A percentile compares a stretch with the other conserved stretches of the same genome.
phyloP scores from a whole-genome alignment of 1,139 yeast genomes.

The Kodamaea suecica region DNA sequence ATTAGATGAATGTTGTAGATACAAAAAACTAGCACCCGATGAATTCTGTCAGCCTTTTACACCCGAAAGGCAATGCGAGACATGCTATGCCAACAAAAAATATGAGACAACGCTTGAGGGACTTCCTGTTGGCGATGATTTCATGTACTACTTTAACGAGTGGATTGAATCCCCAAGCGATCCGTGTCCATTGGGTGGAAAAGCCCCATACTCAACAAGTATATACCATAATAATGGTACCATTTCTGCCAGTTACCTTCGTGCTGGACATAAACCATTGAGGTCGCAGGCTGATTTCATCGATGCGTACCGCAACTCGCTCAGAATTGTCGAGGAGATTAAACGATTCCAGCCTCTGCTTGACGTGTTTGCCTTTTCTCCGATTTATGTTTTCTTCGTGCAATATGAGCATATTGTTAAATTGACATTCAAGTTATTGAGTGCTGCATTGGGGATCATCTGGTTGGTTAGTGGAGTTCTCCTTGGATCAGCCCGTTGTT shows the following conservation, averaged over 20 bases:
- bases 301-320: constrained; percentile 68
- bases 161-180: constrained; percentile 89
- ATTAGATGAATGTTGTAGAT: constrained; percentile 80
- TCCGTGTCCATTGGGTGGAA: constrained; percentile 94
- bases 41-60: constrained; percentile 67
- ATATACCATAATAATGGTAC: constrained; percentile 39
- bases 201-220: constrained; percentile 79
- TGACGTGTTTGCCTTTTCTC: constrained; percentile 85
- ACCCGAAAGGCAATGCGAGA: constrained; percentile 69
- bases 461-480: constrained; percentile 53
- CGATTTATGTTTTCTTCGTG: constrained; percentile 88
- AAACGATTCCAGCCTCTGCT: constrained; percentile 33
- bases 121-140: constrained; percentile 73
- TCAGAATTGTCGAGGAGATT: constrained; percentile 65
- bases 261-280: constrained; percentile 80
- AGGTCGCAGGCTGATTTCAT: constrained; percentile 84
- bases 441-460: constrained; percentile 54
- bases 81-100: constrained; percentile 59
- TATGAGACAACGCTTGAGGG: constrained; percentile 81
- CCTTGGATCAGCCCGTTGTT: constrained; percentile 64
- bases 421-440: constrained; percentile 55
- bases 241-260: constrained; percentile 62
- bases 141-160: constrained; percentile 66
- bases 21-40: constrained; percentile 37
- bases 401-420: constrained; percentile 69